These are phyloP conservation scores for Scheffersomyces insectosa DNA, from an alignment of 1,139 yeast genomes.

Conservation along the genomic window DNA sequence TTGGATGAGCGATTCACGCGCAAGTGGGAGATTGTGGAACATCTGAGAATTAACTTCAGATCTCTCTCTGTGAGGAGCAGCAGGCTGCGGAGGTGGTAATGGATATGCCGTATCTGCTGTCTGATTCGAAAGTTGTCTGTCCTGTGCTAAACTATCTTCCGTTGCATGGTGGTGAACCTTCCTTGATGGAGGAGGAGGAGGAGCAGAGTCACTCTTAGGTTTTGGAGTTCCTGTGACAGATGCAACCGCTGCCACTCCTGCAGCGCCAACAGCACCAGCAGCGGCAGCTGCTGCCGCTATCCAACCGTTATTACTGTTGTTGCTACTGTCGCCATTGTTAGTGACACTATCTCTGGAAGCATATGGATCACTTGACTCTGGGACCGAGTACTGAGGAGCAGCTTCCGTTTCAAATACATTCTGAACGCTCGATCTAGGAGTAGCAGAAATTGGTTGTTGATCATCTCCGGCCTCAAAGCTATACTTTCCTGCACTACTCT, in stretches of 20 bases:
- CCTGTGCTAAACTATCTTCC: conserved; percentile 2
- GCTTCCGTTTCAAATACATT: conserved; percentile 1
- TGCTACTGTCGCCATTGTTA: background rate
- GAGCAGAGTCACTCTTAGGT: conserved; percentile 25
- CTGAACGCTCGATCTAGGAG: conserved; percentile 20
- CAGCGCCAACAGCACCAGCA: conserved; percentile 4
- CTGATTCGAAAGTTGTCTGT: background rate
- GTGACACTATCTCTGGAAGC: background rate
- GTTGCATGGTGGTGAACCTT: conserved; percentile 40
- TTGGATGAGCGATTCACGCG: conserved; percentile 36
- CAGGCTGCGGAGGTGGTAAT: conserved; percentile 4
- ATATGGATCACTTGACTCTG: background rate
- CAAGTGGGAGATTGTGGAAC: conserved; percentile 51
- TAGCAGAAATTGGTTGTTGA: conserved; percentile 28
- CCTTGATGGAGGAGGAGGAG: conserved; percentile 78
- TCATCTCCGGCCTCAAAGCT: conserved; percentile 50
- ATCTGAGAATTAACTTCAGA: conserved; percentile 54
- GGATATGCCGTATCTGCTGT: conserved; percentile 2
- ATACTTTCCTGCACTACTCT: conserved; percentile 30
- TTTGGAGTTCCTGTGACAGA: conserved; percentile 9
- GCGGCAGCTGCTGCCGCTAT: conserved; percentile 1
- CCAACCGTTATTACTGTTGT: background rate
- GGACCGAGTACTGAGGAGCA: background rate
- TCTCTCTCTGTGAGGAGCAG: conserved; percentile 21
- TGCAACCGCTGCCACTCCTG: conserved; percentile 7